A percentile compares a stretch with the other conserved stretches of the same genome.
Conservation (phyloP, 192 early-diverging fungal species). For the Chytriomyces sp. region DNA sequence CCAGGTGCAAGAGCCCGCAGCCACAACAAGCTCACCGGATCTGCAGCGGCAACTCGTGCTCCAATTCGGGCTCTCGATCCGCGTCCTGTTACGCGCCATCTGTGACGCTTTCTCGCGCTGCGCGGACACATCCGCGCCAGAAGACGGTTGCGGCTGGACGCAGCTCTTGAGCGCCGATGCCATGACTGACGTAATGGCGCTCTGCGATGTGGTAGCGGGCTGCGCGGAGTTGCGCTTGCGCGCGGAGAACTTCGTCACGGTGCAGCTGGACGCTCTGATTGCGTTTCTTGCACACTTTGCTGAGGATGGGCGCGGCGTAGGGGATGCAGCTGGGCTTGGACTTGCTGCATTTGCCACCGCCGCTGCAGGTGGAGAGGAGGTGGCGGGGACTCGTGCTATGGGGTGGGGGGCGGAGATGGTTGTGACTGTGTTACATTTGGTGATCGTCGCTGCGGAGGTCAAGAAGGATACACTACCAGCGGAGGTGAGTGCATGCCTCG, state of each 20-base stretch:
- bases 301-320: background rate
- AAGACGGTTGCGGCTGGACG: background rate
- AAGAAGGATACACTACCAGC: conserved; percentile 1
- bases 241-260: conserved; percentile 13
- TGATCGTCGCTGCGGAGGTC: background rate
- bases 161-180: background rate
- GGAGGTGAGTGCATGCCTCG: background rate
- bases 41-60: background rate
- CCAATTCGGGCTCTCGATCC: conserved; percentile 21
- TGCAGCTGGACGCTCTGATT: conserved; percentile 2
- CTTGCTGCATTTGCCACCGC: background rate
- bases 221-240: conserved; percentile 11
- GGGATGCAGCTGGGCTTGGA: background rate
- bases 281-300: background rate
- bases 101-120: conserved; percentile 23
- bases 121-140: background rate
- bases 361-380: background rate
- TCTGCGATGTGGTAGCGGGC: conserved; percentile 13
- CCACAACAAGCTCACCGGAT: too few relatives aligned
- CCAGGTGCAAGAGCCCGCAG: too few relatives aligned
- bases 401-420: conserved; percentile 13
- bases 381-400: too few relatives aligned
- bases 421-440: conserved; percentile 17
- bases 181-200: conserved; percentile 7
- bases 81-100: conserved; percentile 11